Conservation (phyloP, 306 rosid species). For the Dalbergia cultrata region DNA sequence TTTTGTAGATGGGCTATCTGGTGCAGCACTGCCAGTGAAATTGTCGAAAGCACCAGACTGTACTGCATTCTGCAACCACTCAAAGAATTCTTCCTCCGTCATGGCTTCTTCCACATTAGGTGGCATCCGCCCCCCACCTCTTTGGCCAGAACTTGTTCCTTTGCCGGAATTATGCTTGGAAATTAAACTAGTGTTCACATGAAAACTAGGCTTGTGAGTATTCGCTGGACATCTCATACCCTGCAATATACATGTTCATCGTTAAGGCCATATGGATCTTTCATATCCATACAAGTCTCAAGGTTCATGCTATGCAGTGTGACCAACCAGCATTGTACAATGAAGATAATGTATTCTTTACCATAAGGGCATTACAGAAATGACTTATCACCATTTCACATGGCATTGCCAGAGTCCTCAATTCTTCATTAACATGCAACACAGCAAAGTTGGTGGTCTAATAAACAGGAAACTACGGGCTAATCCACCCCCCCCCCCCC, state of each 20-base stretch:
- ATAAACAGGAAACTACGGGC: constrained; percentile 10
- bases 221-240: constrained; percentile 97
- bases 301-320: constrained; percentile 30
- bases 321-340: constrained; percentile 10
- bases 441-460: constrained; percentile 2
- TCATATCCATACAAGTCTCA: constrained; percentile 32
- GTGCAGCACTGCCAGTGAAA: constrained; percentile 50
- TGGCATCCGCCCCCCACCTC: constrained; percentile 75
- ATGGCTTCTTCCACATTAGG: constrained; percentile 76
- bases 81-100: constrained; percentile 93
- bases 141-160: constrained; percentile 83
- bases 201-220: constrained; percentile 96
- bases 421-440: not conserved
- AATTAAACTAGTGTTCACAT: constrained; percentile 86
- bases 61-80: constrained; percentile 91
- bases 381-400: constrained; percentile 31
- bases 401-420: constrained; percentile 9
- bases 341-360: not conserved
- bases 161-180: constrained; percentile 73
- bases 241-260: constrained; percentile 57
- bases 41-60: constrained; percentile 78
- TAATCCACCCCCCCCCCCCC: no score
- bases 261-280: constrained; percentile 34
- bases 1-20: constrained; percentile 69
- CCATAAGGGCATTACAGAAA: constrained; percentile 25